Base-by-base conservation (phyloP, 2,329 filamentous ascomycete species). In the Chalara sp. region DNA sequence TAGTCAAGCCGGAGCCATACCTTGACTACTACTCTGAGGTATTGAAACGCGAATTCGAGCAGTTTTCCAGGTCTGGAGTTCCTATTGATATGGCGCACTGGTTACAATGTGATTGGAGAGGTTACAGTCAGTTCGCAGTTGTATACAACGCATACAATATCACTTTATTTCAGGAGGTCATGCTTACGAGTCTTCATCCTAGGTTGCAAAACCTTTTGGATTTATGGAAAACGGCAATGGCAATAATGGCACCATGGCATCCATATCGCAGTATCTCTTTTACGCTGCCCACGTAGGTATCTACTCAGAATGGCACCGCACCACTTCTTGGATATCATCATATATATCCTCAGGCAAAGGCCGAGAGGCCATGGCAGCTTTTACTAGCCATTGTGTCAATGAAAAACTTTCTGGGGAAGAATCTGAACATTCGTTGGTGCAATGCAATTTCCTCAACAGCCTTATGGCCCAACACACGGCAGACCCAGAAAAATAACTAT, bases 71-170 rank as follows among this genome's bases (percentile, higher is more conserved):
- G 21, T 21, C 21, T 68, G 58, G 57, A 0, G n/a, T 61, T 5
- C 47, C 53, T 0, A 53, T 76, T 6, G 67, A 78, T 53, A 58
- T 73, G 49, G 56, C 53, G 5, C 60, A 67, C 42, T 72, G 70
- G 68, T 60, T 74, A 44, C 71, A 74, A 50, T 73, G 63, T 76
- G 1, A 75, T 79, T 30, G 72, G 72, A 0, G 65, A 71, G 37
- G 73, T 78, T 11, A 75, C 72, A 0, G 67, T 69, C 13, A 40
- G 48, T 35, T 33, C 3, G 21, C 21, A 21, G 21, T 21, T 37
- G 32, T 48, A 5, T 21, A 5, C 39, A 13, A 30, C 11, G 2
- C 33, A 63, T 64, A 10, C 52, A 63, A 47, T 54, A 61, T 37
- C 63, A 63, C 40, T 63, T 64, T 63, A 50, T 39, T 39, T 39